Conservation (phyloP, 1,284 basidiomycete species). For the Ustilago esculenta region DNA sequence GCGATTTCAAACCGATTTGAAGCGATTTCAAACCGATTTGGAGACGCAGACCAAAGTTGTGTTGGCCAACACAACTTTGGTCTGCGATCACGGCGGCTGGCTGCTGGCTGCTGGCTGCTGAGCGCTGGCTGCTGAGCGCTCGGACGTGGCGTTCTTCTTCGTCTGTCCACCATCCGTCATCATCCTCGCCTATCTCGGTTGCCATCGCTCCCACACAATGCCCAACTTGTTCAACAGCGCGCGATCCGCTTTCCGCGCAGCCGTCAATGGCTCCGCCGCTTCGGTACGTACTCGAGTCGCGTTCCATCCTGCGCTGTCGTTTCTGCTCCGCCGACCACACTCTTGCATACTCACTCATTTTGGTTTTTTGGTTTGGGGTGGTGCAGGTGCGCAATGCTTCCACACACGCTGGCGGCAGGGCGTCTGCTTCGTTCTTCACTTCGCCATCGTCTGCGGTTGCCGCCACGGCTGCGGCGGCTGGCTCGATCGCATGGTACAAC, state of each 20-base stretch:
- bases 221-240: conserved; percentile 54
- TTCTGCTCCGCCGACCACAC: neutral
- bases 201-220: conserved; percentile 30
- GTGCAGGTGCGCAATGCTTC: conserved; percentile 57
- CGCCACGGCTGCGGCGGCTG: conserved; percentile 80
- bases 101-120: too few species aligned
- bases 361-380: neutral
- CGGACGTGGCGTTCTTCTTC: too few species aligned
- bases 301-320: too few species aligned
- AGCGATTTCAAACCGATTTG: too few species aligned
- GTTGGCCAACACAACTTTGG: too few species aligned
- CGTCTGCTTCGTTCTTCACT: conserved; percentile 70
- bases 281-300: conserved; percentile 52
- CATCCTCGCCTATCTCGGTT: too few species aligned
- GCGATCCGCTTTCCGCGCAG: conserved; percentile 47
- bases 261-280: conserved; percentile 48
- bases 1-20: too few species aligned
- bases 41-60: too few species aligned
- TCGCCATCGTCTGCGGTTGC: conserved; percentile 83
- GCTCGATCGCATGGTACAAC: conserved; percentile 94
- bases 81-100: too few species aligned
- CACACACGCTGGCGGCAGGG: conserved; percentile 50
- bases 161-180: too few species aligned
- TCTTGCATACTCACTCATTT: too few species aligned
- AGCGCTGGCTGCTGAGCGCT: too few species aligned